A percentile compares a stretch with the other conserved stretches of the same genome.
These are phyloP conservation scores for Lyophyllum atratum DNA, from an alignment of 768 basidiomycete species.

Conservation along the genomic window DNA sequence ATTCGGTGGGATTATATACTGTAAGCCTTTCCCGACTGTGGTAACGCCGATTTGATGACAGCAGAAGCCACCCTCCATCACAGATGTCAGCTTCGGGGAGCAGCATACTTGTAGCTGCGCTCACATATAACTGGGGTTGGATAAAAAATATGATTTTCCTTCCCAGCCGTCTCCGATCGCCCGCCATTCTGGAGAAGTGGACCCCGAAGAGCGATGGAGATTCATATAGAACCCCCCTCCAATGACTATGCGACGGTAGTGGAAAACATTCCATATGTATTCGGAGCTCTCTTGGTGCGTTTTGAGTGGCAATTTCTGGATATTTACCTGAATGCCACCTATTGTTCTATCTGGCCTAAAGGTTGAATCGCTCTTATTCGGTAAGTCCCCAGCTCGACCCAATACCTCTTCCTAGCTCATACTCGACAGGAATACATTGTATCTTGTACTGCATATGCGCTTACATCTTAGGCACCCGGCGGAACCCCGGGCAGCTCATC, in stretches of 20 bases:
- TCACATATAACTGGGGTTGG: neutral
- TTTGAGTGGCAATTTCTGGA: too few species aligned
- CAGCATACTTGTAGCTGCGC: neutral
- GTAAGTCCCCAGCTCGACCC: too few species aligned
- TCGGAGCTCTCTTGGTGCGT: too few species aligned
- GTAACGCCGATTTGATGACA: neutral
- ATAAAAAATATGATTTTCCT: neutral
- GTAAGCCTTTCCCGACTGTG: neutral
- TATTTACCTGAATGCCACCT: too few species aligned
- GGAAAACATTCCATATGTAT: too few species aligned
- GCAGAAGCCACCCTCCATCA: neutral
- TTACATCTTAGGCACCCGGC: constrained; percentile 31
- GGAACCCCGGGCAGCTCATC: constrained; percentile 26
- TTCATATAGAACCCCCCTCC: too few species aligned
- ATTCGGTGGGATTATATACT: neutral
- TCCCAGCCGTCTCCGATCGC: neutral
- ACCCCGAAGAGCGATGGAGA: neutral
- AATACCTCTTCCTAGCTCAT: neutral
- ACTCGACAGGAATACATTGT: constrained; percentile 32
- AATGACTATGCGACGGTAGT: too few species aligned
- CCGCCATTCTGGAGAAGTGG: neutral
- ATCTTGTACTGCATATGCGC: constrained; percentile 37
- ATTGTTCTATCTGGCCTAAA: too few species aligned
- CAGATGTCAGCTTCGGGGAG: neutral
- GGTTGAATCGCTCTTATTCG: too few species aligned